Evolutionary conservation across 495 filamentous ascomycete genomes (phyloP).

Genomic region (Echria macrotheca): DNA sequence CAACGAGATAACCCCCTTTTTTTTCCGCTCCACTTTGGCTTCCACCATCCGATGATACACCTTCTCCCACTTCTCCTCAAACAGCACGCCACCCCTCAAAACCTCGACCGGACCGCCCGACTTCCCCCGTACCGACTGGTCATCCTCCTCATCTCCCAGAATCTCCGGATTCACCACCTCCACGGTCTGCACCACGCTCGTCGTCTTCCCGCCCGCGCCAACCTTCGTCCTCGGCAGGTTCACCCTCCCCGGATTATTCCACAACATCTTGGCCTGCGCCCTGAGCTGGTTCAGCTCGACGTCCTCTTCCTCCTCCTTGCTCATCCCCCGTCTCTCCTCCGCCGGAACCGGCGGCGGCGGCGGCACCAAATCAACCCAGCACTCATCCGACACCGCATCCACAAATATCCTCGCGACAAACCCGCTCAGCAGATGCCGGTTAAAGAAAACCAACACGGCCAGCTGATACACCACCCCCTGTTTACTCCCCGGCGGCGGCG

Average conservation of each 20-base stretch:
- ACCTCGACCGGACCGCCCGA: background rate
- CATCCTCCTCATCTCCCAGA: slow-evolving; percentile 3
- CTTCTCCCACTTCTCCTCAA: slow-evolving; percentile 24
- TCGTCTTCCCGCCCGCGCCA: background rate
- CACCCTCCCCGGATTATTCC: slow-evolving; percentile 17
- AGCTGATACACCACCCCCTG: slow-evolving; percentile 17
- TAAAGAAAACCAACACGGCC: slow-evolving; percentile 19
- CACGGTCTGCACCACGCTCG: slow-evolving; percentile 1
- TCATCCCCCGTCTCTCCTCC: background rate
- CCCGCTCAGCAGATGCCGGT: slow-evolving; percentile 15
- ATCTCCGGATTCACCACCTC: slow-evolving; percentile 14
- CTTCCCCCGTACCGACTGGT: background rate
- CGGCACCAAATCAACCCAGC: slow-evolving; percentile 18
- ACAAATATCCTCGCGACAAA: slow-evolving; percentile 18
- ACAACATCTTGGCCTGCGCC: slow-evolving; percentile 11
- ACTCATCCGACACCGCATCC: slow-evolving; percentile 1
- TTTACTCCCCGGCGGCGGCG: background rate
- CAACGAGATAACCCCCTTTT: slow-evolving; percentile 19
- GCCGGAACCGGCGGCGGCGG: background rate
- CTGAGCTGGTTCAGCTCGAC: slow-evolving; percentile 6
- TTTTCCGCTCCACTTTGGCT: slow-evolving; percentile 17
- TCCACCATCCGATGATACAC: slow-evolving; percentile 22
- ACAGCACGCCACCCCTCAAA: slow-evolving; percentile 11
- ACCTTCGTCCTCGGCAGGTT: slow-evolving; percentile 1
- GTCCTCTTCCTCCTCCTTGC: background rate